phyloP scores from a whole-genome alignment of 169 alveolate genomes.

The Pseudocohnilembus persalinus region DNA sequence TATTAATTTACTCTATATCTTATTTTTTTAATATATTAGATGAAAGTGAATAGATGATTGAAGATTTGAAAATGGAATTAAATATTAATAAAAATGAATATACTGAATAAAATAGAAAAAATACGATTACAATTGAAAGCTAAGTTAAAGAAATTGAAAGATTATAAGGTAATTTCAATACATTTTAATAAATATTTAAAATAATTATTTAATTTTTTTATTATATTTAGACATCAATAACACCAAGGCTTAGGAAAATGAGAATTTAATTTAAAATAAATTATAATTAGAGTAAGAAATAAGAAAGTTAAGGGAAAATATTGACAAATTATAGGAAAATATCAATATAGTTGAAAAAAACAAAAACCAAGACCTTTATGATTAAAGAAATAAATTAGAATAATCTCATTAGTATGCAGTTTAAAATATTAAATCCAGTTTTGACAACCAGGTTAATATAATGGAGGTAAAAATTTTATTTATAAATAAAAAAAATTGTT shows the following conservation, averaged over 20 bases:
- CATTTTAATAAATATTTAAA: too few relatives aligned
- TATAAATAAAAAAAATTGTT: too few relatives aligned
- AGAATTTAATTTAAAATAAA: too few relatives aligned
- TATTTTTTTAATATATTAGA: background rate
- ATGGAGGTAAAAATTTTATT: background rate
- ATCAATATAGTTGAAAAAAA: background rate
- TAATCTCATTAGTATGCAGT: background rate
- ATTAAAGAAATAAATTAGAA: background rate
- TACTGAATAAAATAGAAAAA: background rate
- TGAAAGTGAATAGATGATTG: background rate
- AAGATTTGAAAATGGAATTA: background rate
- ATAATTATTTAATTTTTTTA: too few relatives aligned
- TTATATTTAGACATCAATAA: background rate
- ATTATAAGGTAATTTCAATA: background rate
- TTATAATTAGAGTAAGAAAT: background rate
- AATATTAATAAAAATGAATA: background rate
- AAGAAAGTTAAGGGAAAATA: background rate
- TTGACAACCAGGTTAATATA: background rate
- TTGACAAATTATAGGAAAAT: background rate
- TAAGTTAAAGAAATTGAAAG: background rate
- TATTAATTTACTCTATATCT: background rate
- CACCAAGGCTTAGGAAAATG: background rate
- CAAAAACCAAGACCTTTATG: background rate
- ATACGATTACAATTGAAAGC: background rate
- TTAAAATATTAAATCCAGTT: too few relatives aligned